A percentile compares a stretch with the other conserved stretches of the same genome.
These are phyloP conservation scores for Erythrophleum ivorense DNA, from an alignment of 331 rosid genomes.

Conservation along the genomic window DNA sequence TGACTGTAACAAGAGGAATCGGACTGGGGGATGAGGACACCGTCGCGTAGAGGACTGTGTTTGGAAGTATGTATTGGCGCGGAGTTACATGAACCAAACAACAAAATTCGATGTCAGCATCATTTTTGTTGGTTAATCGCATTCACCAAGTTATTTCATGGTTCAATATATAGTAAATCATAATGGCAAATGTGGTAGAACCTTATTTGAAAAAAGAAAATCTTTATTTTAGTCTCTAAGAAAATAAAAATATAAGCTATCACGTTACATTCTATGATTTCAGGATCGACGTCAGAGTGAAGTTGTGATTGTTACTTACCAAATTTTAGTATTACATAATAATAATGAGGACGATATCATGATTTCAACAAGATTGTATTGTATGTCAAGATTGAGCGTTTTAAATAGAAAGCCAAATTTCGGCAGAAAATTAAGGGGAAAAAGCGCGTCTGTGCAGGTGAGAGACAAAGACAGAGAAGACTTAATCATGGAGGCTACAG, in stretches of 20 bases:
- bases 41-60: constrained; percentile 28
- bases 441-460: constrained; percentile 12
- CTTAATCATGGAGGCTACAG: constrained; percentile 46
- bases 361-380: too few species aligned
- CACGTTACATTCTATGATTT: neutral
- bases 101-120: constrained; percentile 30
- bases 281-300: too few species aligned
- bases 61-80: constrained; percentile 45
- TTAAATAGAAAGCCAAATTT: constrained; percentile 20
- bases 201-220: too few species aligned
- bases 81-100: constrained; percentile 30
- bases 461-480: constrained; percentile 10
- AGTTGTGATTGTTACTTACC: too few species aligned
- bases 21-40: constrained; percentile 34
- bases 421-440: constrained; percentile 24
- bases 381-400: too few species aligned
- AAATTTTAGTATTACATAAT: too few species aligned
- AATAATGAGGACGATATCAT: too few species aligned
- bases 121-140: constrained; percentile 35
- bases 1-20: constrained; percentile 10
- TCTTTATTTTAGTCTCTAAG: too few species aligned
- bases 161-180: too few species aligned
- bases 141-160: neutral
- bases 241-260: too few species aligned
- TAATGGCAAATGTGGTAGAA: too few species aligned